These are phyloP conservation scores for Cladosporium oxysporum DNA, from an alignment of 2,329 filamentous ascomycete species.

Conservation along the genomic window DNA sequence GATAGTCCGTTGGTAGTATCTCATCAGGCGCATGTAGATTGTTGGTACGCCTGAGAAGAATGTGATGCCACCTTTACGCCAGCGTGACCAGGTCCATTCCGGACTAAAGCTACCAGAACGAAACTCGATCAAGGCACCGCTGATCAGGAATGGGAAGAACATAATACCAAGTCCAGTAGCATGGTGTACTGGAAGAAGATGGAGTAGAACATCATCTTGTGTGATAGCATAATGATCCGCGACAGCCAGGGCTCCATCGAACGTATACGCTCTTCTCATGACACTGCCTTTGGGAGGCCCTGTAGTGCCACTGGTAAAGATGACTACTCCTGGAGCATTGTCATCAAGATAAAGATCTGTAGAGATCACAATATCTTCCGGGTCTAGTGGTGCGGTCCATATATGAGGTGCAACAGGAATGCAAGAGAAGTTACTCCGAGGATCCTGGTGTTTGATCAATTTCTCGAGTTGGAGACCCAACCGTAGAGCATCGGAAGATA, in stretches of 20 bases:
- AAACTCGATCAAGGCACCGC: conserved; percentile 52
- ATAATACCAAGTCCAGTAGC: conserved; percentile 55
- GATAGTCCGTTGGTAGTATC: conserved; percentile 45
- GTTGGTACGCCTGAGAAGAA: conserved; percentile 57
- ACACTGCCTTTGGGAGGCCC: conserved; percentile 71
- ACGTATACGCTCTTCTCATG: conserved; percentile 46
- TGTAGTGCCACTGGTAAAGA: conserved; percentile 80
- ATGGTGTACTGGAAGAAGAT: conserved; percentile 54
- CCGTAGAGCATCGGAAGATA: conserved; percentile 38
- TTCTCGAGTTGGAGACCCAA: conserved; percentile 35
- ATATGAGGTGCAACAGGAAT: conserved; percentile 42
- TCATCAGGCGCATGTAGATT: conserved; percentile 52
- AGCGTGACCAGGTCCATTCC: conserved; percentile 50
- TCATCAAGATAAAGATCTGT: conserved; percentile 44
- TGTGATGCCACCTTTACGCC: conserved; percentile 43
- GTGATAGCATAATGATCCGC: conserved; percentile 44
- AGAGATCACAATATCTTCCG: conserved; percentile 43
- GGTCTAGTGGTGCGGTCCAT: conserved; percentile 33
- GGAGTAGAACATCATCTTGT: conserved; percentile 48
- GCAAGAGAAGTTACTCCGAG: conserved; percentile 36
- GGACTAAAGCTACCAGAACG: conserved; percentile 46
- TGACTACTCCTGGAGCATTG: conserved; percentile 45
- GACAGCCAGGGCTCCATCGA: conserved; percentile 41
- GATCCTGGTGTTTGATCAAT: conserved; percentile 31
- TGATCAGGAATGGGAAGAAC: conserved; percentile 49